Evolutionary conservation across 176 grass and related monocot genomes (phyloP).

Genomic region (Oryza meyeriana): DNA sequence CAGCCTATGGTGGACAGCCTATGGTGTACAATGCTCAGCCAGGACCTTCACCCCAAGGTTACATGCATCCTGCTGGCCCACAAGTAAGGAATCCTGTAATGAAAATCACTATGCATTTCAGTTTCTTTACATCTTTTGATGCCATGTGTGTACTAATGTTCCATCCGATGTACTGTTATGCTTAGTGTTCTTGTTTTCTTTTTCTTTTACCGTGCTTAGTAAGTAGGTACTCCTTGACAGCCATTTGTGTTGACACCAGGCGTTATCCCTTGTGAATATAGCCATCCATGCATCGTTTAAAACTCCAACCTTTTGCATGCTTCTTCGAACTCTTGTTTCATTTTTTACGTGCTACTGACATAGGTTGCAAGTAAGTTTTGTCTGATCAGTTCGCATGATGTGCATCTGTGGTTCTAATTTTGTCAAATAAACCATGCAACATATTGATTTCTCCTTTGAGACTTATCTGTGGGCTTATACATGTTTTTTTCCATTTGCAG

Average conservation of each 20-base stretch:
- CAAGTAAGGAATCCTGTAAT: conserved; percentile 38
- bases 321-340: neutral
- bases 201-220: neutral
- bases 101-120: conserved; percentile 1
- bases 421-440: neutral
- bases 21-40: conserved; percentile 58
- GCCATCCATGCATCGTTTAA: neutral
- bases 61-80: conserved; percentile 51
- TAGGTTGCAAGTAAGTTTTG: neutral
- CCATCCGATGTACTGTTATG: neutral
- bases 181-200: neutral
- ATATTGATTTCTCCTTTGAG: neutral
- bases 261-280: neutral
- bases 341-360: neutral
- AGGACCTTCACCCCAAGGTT: conserved; percentile 52
- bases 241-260: too few relatives aligned
- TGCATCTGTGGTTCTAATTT: neutral
- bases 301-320: neutral
- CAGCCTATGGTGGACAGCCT: conserved; percentile 55
- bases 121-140: neutral
- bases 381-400: neutral
- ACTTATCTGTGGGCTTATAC: neutral
- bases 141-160: neutral
- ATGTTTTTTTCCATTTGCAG: conserved; percentile 29
- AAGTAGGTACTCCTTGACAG: neutral